Evolutionary conservation across 805 yeast genomes (phyloP).

Genomic region (Helenozyma baotianmanensis): DNA sequence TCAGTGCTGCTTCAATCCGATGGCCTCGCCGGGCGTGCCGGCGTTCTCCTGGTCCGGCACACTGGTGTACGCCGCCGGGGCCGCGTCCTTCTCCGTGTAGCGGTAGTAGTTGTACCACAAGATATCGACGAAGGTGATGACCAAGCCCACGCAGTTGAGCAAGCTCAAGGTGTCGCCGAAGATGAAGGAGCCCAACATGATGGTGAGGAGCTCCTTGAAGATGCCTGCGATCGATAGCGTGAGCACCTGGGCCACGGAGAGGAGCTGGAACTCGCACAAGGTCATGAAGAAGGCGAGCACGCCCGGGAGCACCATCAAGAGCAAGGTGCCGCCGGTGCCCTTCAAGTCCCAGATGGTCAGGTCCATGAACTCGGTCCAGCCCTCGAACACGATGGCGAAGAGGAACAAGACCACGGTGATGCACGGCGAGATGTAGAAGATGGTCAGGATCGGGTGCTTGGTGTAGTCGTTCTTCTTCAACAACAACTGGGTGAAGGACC

Average conservation of each 20-base stretch:
- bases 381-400: constrained; percentile 69
- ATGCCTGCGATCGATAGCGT: constrained; percentile 90
- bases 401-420: constrained; percentile 64
- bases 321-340: constrained; percentile 52
- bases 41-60: constrained; percentile 9
- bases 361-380: constrained; percentile 45
- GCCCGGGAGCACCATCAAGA: constrained; percentile 75
- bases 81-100: constrained; percentile 19
- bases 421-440: constrained; percentile 77
- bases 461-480: constrained; percentile 56
- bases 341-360: constrained; percentile 63
- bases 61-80: constrained; percentile 6
- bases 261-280: constrained; percentile 75
- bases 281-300: constrained; percentile 86
- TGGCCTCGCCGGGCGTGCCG: constrained; percentile 4
- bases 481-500: constrained; percentile 90
- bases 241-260: constrained; percentile 76
- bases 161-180: constrained; percentile 70
- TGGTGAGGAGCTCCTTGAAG: constrained; percentile 86
- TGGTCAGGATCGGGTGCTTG: constrained; percentile 77
- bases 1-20: constrained; percentile 13
- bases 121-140: constrained; percentile 73
- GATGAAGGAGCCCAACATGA: constrained; percentile 59
- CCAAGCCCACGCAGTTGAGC: constrained; percentile 69
- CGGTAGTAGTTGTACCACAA: constrained; percentile 77